phyloP scores from a whole-genome alignment of 2,329 filamentous ascomycete genomes.

The Zopfia rhizophila region DNA sequence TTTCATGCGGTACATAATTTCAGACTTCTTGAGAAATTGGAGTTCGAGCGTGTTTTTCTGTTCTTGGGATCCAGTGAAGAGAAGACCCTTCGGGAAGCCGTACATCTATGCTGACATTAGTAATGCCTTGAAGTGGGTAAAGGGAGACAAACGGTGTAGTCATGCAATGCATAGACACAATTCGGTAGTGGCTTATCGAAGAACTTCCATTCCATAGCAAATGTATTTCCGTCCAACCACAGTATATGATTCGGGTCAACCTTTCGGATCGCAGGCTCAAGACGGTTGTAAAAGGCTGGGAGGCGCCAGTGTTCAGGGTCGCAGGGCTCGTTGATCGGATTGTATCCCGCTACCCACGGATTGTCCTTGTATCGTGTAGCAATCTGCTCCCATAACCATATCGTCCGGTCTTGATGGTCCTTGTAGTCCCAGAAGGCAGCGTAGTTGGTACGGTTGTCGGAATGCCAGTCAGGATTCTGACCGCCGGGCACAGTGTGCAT shows the following conservation, averaged over 20 bases:
- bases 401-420: constrained; percentile 61
- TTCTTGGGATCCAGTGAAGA: constrained; percentile 55
- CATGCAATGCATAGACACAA: constrained; percentile 64
- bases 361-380: constrained; percentile 58
- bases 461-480: constrained; percentile 64
- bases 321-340: constrained; percentile 63
- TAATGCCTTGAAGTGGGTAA: no score
- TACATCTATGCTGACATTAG: constrained; percentile 39
- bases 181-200: constrained; percentile 55
- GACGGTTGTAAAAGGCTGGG: constrained; percentile 58
- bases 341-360: constrained; percentile 63
- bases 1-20: constrained; percentile 57
- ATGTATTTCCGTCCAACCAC: constrained; percentile 50
- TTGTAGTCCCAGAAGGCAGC: constrained; percentile 64
- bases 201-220: constrained; percentile 55
- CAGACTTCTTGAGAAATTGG: constrained; percentile 59
- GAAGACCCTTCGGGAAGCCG: constrained; percentile 60
- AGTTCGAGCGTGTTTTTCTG: constrained; percentile 58
- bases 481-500: constrained; percentile 62
- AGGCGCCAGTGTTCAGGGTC: constrained; percentile 60
- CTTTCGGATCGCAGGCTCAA: constrained; percentile 59
- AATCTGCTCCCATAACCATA: constrained; percentile 62
- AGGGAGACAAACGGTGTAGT: constrained; percentile 54
- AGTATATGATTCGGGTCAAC: constrained; percentile 62
- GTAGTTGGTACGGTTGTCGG: constrained; percentile 58